Evolutionary conservation across 2,329 filamentous ascomycete genomes (phyloP), one percentile per base, ranked within the genome.

Genomic region (Cladosporium sp.): DNA sequence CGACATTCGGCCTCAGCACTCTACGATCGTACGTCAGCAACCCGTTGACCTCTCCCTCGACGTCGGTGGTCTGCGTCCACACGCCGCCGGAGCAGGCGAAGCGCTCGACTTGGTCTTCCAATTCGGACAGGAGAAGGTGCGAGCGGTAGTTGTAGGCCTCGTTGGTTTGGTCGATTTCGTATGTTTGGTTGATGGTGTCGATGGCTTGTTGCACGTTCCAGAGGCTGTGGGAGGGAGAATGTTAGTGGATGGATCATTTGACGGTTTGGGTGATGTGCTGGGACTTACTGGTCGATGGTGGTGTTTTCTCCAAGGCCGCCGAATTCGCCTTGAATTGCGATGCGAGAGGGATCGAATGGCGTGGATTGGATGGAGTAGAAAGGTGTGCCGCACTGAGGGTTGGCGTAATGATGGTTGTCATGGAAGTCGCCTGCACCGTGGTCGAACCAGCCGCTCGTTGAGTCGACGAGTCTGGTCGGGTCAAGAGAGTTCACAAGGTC

Each of bases 61-160:
- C 85, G 58, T 88, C 85, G 0, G 82, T 86, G 0, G 84, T 88
- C 70, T 88, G 85, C 1, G 85, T 88, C 77, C 83, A 88, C 0
- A 88, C 78, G 9, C 78, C 85, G 0, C 80, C 85, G 29, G 79
- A 85, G 67, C 85, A 88, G 0, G 80, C 74, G 50, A 75, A 87
- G 9, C 67, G 68, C 52, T 80, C 73, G 11, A 74, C 65, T 53
- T 80, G 78, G 2, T 75, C 73, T 11, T 63, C 60, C 2, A 80
- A 64, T 52, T 80, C 75, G 3, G 44, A 56, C 2, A 80, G 68
- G 2, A 80, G 63, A 12, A 76, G 58, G 37, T 83, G 76, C 1
- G 79, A 77, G 43, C 85, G 81, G 63, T 84, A 84, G 66, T 87
- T 87, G 78, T 84, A 88, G 0, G 76, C 72, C 0, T 80, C 74